phyloP scores from a whole-genome alignment of 75 land plant genomes.

The Chamaecyparis obtusa region DNA sequence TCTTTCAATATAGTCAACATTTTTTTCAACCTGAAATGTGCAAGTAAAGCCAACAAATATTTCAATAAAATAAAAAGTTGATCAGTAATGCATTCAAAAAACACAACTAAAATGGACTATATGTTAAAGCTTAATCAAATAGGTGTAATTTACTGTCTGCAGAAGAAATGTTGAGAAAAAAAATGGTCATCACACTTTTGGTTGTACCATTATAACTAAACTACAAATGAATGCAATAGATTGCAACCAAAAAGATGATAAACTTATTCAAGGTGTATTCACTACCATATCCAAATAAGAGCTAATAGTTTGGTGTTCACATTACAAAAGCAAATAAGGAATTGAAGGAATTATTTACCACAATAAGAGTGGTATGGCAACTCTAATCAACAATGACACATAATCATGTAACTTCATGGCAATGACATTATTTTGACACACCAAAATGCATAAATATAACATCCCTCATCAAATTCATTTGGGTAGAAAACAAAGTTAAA shows the following conservation, averaged over 20 bases:
- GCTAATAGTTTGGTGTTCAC: neutral
- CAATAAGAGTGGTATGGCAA: neutral
- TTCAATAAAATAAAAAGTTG: neutral
- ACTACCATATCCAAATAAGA: neutral
- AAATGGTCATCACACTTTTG: neutral
- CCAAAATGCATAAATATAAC: neutral
- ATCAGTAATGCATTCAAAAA: neutral
- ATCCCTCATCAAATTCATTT: no score
- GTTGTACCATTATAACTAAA: neutral
- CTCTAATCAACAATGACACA: neutral
- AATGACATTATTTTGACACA: neutral
- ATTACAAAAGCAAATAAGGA: neutral
- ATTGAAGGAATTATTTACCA: neutral
- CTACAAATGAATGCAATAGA: neutral
- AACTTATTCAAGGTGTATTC: neutral
- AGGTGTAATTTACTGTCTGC: neutral
- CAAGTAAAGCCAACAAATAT: neutral
- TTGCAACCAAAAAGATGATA: neutral
- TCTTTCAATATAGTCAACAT: constrained; percentile 57
- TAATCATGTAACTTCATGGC: neutral
- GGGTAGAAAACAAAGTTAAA: no score
- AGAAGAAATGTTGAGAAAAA: neutral
- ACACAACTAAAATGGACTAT: neutral
- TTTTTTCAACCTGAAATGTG: constrained; percentile 64
- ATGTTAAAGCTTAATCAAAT: neutral